Conservation (phyloP, 352 stramenopile genomes). For the Pythium dissimile region DNA sequence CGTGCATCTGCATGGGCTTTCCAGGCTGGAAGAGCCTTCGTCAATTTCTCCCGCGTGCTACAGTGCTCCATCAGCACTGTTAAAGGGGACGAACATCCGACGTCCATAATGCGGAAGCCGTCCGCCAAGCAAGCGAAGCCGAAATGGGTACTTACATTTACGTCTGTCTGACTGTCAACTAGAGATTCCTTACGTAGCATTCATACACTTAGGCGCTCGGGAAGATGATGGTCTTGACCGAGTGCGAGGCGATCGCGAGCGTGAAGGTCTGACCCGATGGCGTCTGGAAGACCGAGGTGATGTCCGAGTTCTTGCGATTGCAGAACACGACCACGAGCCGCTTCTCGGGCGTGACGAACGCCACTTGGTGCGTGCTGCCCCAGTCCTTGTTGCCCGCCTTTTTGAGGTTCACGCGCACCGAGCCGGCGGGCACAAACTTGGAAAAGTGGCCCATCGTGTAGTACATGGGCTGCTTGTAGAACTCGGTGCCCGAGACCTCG, state of each 20-base stretch:
- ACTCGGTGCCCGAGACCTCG: slow-evolving; percentile 43
- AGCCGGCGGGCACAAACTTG: slow-evolving; percentile 66
- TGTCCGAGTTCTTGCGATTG: slow-evolving; percentile 27
- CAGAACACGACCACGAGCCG: slow-evolving; percentile 34
- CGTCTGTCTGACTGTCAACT: too few species aligned
- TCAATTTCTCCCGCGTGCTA: too few species aligned
- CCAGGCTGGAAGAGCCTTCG: too few species aligned
- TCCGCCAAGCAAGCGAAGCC: too few species aligned
- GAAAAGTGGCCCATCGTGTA: slow-evolving; percentile 78
- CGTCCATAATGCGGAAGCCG: too few species aligned
- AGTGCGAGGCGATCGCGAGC: slow-evolving; percentile 13
- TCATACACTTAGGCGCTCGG: slow-evolving; percentile 9
- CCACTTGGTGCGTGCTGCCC: slow-evolving; percentile 34
- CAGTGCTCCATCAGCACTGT: too few species aligned
- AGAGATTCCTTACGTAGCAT: too few species aligned
- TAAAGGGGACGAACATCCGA: too few species aligned
- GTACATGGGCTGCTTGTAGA: slow-evolving; percentile 84
- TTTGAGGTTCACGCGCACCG: slow-evolving; percentile 41
- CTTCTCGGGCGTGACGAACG: slow-evolving; percentile 46
- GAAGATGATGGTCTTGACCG: slow-evolving; percentile 26
- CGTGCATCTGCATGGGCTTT: too few species aligned
- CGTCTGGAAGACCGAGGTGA: slow-evolving; percentile 13
- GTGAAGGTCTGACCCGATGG: slow-evolving; percentile 7
- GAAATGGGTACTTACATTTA: too few species aligned
- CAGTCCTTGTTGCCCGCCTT: slow-evolving; percentile 19